phyloP scores from a whole-genome alignment of 352 stramenopile species.

The Globisporangium perplexum region DNA sequence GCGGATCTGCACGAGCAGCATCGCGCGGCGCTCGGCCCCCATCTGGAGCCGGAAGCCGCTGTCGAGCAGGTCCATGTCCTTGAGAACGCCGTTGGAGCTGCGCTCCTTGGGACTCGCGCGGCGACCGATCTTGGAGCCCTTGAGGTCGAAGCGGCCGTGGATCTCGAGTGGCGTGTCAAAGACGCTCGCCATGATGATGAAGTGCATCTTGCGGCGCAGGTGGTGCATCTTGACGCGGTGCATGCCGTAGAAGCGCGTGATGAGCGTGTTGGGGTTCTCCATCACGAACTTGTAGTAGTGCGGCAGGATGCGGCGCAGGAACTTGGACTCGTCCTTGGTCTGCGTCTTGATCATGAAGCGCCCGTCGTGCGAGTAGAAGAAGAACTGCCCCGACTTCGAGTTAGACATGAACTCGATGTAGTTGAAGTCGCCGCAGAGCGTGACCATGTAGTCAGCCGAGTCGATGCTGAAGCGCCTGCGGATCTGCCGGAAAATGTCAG shows the following conservation, averaged over 20 bases:
- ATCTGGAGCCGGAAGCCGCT: constrained; percentile 85
- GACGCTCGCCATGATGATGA: constrained; percentile 96
- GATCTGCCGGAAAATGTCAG: constrained; percentile 81
- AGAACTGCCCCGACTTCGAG: constrained; percentile 98
- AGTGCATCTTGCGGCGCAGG: constrained; percentile 90
- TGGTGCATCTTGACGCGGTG: constrained; percentile 98
- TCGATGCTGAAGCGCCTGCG: constrained; percentile 72
- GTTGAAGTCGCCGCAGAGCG: constrained; percentile 92
- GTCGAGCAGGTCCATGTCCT: constrained; percentile 90
- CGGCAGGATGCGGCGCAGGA: constrained; percentile 94
- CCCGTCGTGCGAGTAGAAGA: constrained; percentile 98
- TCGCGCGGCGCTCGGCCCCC: constrained; percentile 52
- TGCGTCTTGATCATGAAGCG: constrained; percentile 99
- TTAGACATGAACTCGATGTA: constrained; percentile 99
- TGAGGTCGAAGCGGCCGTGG: constrained; percentile 87
- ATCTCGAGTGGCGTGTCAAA: constrained; percentile 94
- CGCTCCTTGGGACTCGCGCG: constrained; percentile 56
- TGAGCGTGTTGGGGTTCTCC: constrained; percentile 96
- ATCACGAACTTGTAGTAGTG: constrained; percentile 98
- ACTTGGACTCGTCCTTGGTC: constrained; percentile 98
- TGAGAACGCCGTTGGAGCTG: constrained; percentile 65
- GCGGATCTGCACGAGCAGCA: constrained; percentile 84
- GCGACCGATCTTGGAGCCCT: constrained; percentile 87
- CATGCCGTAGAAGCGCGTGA: constrained; percentile 97
- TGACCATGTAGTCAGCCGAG: constrained; percentile 87